Evolutionary conservation across 345 rosid genomes (phyloP).

Genomic region (Aquilaria yunnanensis): DNA sequence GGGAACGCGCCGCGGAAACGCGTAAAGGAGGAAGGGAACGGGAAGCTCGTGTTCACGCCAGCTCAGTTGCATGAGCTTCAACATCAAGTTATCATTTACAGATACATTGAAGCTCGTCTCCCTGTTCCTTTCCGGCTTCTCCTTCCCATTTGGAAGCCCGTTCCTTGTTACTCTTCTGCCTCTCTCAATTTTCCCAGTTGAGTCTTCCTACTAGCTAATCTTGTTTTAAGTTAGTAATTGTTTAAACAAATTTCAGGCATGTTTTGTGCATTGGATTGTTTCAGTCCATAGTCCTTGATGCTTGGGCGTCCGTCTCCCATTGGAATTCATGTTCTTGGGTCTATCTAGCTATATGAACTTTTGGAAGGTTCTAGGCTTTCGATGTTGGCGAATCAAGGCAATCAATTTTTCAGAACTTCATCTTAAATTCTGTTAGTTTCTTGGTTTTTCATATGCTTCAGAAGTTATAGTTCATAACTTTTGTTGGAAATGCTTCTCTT

Average conservation of each 20-base stretch:
- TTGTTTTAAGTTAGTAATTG: neutral
- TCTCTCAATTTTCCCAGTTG: constrained; percentile 16
- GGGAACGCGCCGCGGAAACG: neutral
- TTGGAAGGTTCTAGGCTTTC: no score
- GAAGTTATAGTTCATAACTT: no score
- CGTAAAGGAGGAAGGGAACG: constrained; percentile 9
- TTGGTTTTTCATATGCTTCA: no score
- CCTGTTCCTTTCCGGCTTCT: constrained; percentile 46
- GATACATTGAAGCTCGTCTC: constrained; percentile 40
- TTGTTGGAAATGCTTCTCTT: no score
- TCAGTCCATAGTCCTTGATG: no score
- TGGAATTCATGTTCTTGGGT: no score
- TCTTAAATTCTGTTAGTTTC: neutral
- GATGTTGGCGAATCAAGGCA: no score
- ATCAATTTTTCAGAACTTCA: neutral
- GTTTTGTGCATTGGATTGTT: neutral
- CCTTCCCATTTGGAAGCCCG: constrained; percentile 36
- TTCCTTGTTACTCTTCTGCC: constrained; percentile 21
- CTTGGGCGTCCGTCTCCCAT: no score
- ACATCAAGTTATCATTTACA: constrained; percentile 38
- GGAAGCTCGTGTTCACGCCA: constrained; percentile 25
- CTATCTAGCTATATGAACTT: no score
- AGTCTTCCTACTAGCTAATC: constrained; percentile 1
- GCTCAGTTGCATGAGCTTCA: constrained; percentile 50
- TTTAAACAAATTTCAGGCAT: neutral